Evolutionary conservation across 192 early-diverging fungal species (phyloP).

Genomic region (Gaertneriomyces sp.): DNA sequence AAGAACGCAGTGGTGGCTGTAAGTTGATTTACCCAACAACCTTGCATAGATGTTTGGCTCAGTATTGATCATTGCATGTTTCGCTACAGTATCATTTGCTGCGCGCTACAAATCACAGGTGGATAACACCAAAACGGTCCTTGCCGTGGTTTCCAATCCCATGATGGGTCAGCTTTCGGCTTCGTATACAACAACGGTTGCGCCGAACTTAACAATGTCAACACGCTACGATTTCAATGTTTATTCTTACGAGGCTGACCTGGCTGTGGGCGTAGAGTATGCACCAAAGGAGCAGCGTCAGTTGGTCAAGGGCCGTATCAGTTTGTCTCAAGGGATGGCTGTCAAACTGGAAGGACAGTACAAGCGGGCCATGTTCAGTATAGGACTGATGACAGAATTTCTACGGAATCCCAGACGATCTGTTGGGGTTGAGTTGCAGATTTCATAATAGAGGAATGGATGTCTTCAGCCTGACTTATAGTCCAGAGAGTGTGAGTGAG

Average conservation of each 20-base stretch:
- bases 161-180: conserved; percentile 90
- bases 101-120: conserved; percentile 30
- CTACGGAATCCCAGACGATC: conserved; percentile 26
- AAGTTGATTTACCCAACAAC: conserved; percentile 27
- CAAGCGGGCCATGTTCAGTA: conserved; percentile 59
- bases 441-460: conserved; percentile 12
- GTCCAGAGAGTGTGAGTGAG: too few species aligned
- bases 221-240: conserved; percentile 88
- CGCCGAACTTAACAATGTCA: conserved; percentile 63
- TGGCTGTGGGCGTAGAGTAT: conserved; percentile 81
- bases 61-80: conserved; percentile 4
- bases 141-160: conserved; percentile 80
- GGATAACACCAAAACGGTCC: conserved; percentile 42
- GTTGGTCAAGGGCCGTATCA: conserved; percentile 56
- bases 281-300: conserved; percentile 55
- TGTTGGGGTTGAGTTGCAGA: conserved; percentile 40
- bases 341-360: conserved; percentile 71
- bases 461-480: too few species aligned
- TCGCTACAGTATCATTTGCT: conserved; percentile 31
- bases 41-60: neutral
- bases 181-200: conserved; percentile 77
- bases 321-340: conserved; percentile 55
- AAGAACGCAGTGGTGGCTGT: conserved; percentile 88
- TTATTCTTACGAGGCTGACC: conserved; percentile 86
- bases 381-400: conserved; percentile 67